Percentiles rank a stretch among this genome's conserved stretches.
phyloP scores from a whole-genome alignment of 2,329 filamentous ascomycete genomes.

The Aphanocladium album region DNA sequence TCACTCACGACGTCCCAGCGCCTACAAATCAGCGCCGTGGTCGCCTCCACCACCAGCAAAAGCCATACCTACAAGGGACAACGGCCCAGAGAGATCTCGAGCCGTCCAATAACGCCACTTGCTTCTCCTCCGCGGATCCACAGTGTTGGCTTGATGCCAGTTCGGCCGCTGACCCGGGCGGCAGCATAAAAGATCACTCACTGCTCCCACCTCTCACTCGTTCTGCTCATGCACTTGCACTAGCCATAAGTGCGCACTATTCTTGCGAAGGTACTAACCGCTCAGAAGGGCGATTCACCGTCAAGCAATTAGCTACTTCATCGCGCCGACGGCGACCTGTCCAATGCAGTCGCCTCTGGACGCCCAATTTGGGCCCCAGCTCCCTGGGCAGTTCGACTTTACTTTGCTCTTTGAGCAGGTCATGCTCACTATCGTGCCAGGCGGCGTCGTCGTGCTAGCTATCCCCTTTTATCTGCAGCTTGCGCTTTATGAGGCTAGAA shows the following conservation, averaged over 20 bases:
- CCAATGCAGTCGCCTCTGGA: background rate
- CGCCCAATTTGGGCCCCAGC: background rate
- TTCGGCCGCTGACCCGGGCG: background rate
- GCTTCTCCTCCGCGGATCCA: background rate
- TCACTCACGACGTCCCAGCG: no score
- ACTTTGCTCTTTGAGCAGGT: background rate
- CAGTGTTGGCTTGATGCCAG: background rate
- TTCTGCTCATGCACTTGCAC: background rate
- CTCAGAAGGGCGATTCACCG: no score
- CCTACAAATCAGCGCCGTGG: background rate
- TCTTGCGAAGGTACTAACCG: no score
- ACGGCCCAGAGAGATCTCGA: background rate
- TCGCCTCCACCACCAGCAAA: background rate
- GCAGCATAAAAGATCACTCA: background rate
- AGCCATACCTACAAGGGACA: background rate
- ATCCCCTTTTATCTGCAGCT: background rate
- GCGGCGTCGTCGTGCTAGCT: background rate
- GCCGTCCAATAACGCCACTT: background rate
- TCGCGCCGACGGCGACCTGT: background rate
- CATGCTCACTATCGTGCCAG: background rate
- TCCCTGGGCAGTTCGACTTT: background rate
- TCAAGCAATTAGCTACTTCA: no score
- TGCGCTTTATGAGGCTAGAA: background rate
- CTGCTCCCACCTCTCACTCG: background rate
- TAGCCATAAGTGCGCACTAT: background rate